Conservation (phyloP, 108 stramenopile species). For the Nannochloropsis gaditana region DNA sequence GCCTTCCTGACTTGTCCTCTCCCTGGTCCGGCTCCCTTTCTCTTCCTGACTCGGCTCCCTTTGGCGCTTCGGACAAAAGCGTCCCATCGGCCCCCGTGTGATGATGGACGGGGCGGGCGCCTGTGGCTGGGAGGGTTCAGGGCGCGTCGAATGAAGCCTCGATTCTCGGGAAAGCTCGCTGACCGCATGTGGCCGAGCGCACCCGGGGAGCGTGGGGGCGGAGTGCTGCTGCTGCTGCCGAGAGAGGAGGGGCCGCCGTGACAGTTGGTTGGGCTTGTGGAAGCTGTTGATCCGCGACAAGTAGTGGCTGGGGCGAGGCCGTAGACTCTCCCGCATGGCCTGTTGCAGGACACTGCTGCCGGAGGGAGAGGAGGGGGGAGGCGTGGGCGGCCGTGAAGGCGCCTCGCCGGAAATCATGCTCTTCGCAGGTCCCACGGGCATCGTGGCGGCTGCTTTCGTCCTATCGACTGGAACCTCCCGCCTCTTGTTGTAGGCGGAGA, state of each 20-base stretch:
- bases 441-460: neutral
- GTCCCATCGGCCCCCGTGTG: no score
- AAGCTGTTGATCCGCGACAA: constrained; percentile 6
- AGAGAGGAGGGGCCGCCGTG: neutral
- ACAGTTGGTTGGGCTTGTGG: neutral
- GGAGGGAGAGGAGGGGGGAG: neutral
- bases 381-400: neutral
- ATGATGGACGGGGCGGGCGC: no score
- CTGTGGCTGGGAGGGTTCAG: no score
- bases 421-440: neutral
- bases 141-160: no score
- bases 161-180: no score
- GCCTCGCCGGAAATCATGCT: neutral
- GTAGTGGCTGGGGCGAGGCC: neutral
- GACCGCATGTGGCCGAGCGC: no score
- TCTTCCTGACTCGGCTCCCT: no score
- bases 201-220: no score
- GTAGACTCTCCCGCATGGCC: neutral
- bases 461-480: neutral
- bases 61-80: no score
- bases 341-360: constrained; percentile 10
- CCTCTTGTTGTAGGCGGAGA: neutral
- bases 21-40: no score
- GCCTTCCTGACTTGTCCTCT: no score
- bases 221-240: neutral